A percentile compares a stretch with the other conserved stretches of the same genome.
phyloP scores from a whole-genome alignment of 1,284 basidiomycete species.

The Fistulina hepatica region DNA sequence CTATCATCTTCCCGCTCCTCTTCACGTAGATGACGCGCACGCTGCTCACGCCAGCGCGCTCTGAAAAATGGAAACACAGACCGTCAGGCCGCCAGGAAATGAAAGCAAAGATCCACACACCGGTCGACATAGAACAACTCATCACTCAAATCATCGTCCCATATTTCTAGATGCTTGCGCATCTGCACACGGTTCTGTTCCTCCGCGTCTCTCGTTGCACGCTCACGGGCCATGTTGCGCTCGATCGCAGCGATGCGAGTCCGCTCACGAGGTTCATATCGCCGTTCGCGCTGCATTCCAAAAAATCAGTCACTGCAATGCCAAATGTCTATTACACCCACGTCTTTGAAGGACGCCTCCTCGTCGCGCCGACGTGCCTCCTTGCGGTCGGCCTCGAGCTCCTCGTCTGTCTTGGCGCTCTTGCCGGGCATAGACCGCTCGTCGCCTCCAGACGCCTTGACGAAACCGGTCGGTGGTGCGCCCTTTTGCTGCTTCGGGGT shows the following conservation, averaged over 20 bases:
- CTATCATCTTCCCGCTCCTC: constrained; percentile 79
- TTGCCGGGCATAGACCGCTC: constrained; percentile 28
- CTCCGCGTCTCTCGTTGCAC: constrained; percentile 62
- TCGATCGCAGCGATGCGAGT: constrained; percentile 65
- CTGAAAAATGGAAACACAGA: constrained; percentile 25
- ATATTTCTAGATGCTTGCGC: constrained; percentile 61
- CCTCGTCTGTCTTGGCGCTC: constrained; percentile 64
- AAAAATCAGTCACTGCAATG: constrained; percentile 4
- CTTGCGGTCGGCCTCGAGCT: constrained; percentile 68
- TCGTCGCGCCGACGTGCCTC: constrained; percentile 66
- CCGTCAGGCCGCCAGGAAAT: constrained; percentile 1
- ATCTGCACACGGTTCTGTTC: constrained; percentile 64
- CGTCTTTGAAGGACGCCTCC: constrained; percentile 75
- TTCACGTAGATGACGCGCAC: constrained; percentile 51
- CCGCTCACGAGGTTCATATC: constrained; percentile 73
- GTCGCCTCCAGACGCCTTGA: constrained; percentile 46
- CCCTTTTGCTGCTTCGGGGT: constrained; percentile 53
- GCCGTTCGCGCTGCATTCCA: constrained; percentile 54
- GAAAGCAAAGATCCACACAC: constrained; percentile 27
- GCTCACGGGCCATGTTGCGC: constrained; percentile 61
- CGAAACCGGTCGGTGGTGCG: constrained; percentile 76
- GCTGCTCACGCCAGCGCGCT: constrained; percentile 62
- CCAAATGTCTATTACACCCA: constrained; percentile 31
- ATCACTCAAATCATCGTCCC: constrained; percentile 88
- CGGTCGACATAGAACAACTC: constrained; percentile 81